Percentiles rank a stretch among this genome's conserved stretches.
Evolutionary conservation across 2,329 filamentous ascomycete genomes (phyloP).

Genomic region (Phialophora macrospora): DNA sequence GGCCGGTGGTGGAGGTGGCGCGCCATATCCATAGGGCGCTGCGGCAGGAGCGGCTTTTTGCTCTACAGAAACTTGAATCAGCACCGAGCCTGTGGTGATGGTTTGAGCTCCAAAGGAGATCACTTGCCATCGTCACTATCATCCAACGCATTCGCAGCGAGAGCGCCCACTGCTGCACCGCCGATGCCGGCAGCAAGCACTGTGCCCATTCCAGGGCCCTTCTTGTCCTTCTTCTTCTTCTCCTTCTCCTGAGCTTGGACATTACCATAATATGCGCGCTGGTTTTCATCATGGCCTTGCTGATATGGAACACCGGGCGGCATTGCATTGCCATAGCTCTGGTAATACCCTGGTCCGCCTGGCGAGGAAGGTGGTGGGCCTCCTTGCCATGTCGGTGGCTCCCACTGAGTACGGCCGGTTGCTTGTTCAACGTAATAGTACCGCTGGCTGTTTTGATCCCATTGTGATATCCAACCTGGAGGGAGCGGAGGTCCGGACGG

Average conservation of each 20-base stretch:
- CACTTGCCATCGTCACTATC: conserved; percentile 21
- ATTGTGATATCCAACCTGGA: conserved; percentile 54
- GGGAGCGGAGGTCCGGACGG: conserved; percentile 44
- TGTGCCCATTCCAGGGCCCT: conserved; percentile 20
- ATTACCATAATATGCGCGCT: conserved; percentile 21
- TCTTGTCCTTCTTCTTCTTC: too few relatives aligned
- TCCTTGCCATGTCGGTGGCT: conserved; percentile 44
- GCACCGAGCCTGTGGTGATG: background rate
- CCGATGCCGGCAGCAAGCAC: conserved; percentile 34
- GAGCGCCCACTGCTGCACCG: conserved; percentile 32
- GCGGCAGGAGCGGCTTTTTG: conserved; percentile 5
- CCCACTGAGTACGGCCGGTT: conserved; percentile 56
- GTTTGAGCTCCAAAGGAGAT: background rate
- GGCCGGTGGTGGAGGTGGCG: conserved; percentile 9
- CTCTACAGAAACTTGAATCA: conserved; percentile 5
- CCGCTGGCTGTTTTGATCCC: conserved; percentile 53
- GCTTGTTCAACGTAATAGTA: conserved; percentile 56
- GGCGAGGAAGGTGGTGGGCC: conserved; percentile 8
- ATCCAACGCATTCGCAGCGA: conserved; percentile 30
- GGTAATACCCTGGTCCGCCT: conserved; percentile 19
- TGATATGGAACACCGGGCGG: conserved; percentile 16
- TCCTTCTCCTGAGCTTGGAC: conserved; percentile 9
- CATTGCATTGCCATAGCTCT: conserved; percentile 27
- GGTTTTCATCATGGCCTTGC: conserved; percentile 20
- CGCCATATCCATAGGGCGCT: conserved; percentile 23